Conservation (phyloP, 2,329 filamentous ascomycete species). For the Pseudocercospora musae region DNA sequence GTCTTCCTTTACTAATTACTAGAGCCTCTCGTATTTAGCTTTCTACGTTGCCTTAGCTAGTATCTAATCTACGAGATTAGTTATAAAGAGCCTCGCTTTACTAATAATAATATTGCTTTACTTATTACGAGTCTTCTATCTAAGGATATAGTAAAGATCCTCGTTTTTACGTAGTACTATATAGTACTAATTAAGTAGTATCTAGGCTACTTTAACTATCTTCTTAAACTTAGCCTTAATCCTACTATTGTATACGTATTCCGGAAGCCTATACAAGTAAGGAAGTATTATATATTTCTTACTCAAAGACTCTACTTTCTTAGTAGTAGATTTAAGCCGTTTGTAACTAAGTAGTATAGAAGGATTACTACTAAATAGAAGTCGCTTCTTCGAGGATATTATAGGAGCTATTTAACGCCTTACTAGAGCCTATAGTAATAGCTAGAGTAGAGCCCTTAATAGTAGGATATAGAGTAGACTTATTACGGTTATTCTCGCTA, state of each 20-base stretch:
- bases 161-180: not conserved
- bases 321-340: not conserved
- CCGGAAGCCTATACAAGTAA: not conserved
- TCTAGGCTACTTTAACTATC: not conserved
- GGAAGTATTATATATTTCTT: too few species aligned
- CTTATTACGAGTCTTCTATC: not conserved
- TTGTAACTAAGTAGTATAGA: not conserved
- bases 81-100: not conserved
- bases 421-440: not conserved
- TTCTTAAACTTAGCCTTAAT: too few species aligned
- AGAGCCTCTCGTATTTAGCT: not conserved
- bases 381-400: not conserved
- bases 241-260: not conserved
- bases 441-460: not conserved
- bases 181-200: not conserved
- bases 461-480: not conserved
- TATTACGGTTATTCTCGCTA: too few species aligned
- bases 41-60: not conserved
- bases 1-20: not conserved
- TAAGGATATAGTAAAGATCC: not conserved
- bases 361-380: not conserved
- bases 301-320: not conserved
- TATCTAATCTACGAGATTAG: not conserved
- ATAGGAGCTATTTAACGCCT: too few species aligned
- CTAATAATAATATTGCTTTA: not conserved